Evolutionary conservation across 108 stramenopile species (phyloP), one percentile per base, ranked within the genome.

Genomic region (Aurantiochytrium sp.): DNA sequence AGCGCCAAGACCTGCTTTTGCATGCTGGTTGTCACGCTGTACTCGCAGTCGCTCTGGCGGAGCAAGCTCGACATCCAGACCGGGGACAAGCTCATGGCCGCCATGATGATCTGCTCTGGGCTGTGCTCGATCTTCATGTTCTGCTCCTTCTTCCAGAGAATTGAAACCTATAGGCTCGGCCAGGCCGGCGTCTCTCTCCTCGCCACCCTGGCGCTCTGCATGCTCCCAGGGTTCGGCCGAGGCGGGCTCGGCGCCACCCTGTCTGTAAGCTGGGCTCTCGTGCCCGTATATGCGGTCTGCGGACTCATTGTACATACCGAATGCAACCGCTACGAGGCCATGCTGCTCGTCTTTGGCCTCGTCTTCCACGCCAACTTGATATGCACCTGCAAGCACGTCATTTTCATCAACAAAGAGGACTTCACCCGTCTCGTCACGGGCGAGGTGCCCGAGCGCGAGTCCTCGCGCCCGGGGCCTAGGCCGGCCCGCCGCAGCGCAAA

Each of bases 351-450:
- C 24, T 8, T 34, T 6, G 34, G 27, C 34, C 59, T 65, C 59
- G 59, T 65, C 59, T 65, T 65, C 19, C 19, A 34, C 34, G 59
- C 59, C 32, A 65, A 65, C 59, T 65, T 65, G 34, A 65, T 65
- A 65, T 65, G 59, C 59, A 65, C 59, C 15, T 24, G 59, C 34
- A 65, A 65, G 19, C 59, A 65, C 24, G 34, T 65, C 32, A 30
- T 65, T 19, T 65, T 65, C 59, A 65, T 65, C 19, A 65, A 65
- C 59, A 65, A 65, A 65, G 59, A 65, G 59, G 59, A 65, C 59
- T 34, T 65, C 2, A 65, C 34, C 15, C 59, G 59, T 12, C 34
- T 65, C 59, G 59, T 65, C 59, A 65, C 59, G 34, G 59, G 59
- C 27, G 22, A 65, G 15, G 59, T 34, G 22, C 15, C 34, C 59